These are phyloP conservation scores for Fusarium metavorans DNA, from an alignment of 2,329 filamentous ascomycete genomes.

Conservation along the genomic window DNA sequence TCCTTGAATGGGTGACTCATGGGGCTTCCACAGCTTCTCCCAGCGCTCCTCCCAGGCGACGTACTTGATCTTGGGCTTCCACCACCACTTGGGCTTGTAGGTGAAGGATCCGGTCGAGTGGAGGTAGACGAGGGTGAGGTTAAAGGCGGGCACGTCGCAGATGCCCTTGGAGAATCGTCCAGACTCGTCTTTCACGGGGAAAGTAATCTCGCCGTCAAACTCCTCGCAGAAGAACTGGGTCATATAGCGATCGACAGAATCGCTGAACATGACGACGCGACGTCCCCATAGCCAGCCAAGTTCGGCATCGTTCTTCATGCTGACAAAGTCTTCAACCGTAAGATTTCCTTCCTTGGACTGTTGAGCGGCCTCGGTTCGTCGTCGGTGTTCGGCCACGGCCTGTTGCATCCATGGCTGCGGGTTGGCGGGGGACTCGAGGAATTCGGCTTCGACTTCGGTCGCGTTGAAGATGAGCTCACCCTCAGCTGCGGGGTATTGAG, in stretches of 20 bases:
- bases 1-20: conserved; percentile 23
- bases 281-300: conserved; percentile 35
- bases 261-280: conserved; percentile 33
- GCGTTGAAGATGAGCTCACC: conserved; percentile 77
- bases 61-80: conserved; percentile 32
- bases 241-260: conserved; percentile 35
- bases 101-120: conserved; percentile 33
- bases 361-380: conserved; percentile 1
- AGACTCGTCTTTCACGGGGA: conserved; percentile 16
- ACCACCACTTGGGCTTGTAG: conserved; percentile 36
- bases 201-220: conserved; percentile 9
- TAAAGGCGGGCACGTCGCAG: conserved; percentile 21
- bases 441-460: conserved; percentile 54
- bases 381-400: conserved; percentile 25
- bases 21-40: conserved; percentile 29
- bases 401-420: conserved; percentile 35
- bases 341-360: neutral
- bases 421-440: conserved; percentile 14
- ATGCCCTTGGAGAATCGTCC: conserved; percentile 19
- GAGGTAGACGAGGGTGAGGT: conserved; percentile 21
- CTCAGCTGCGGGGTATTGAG: conserved; percentile 51
- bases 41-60: conserved; percentile 31
- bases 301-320: conserved; percentile 21
- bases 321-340: conserved; percentile 11
- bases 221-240: conserved; percentile 33